phyloP scores from a whole-genome alignment of 1,284 basidiomycete genomes.

The Neonothopanus nambi region DNA sequence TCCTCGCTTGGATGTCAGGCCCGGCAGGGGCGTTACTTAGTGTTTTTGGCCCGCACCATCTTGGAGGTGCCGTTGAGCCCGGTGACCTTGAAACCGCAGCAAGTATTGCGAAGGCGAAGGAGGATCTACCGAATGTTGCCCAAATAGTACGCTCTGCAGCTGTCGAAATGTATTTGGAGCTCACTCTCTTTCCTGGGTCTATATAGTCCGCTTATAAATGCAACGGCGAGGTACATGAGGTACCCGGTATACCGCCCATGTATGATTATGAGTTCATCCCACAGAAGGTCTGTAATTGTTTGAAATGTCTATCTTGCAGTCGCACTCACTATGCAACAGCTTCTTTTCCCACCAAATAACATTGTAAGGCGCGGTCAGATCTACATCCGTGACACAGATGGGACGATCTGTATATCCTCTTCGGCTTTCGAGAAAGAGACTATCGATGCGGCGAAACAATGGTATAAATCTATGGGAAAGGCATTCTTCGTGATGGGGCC shows the following conservation, averaged over 20 bases:
- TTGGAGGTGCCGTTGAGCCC: not conserved
- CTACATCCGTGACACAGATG: conserved; percentile 9
- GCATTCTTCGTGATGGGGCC: conserved; percentile 5
- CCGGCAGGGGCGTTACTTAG: not conserved
- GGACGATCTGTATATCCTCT: conserved; percentile 6
- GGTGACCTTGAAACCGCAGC: not conserved
- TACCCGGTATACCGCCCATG: conserved; percentile 5
- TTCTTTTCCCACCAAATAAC: no score
- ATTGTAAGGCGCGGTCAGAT: not conserved
- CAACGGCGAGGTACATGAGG: not conserved
- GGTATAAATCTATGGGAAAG: conserved; percentile 5
- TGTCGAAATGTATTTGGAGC: no score
- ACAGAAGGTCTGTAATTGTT: not conserved
- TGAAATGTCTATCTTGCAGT: no score
- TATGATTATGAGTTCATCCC: conserved; percentile 2
- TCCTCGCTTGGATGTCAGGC: not conserved
- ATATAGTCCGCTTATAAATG: not conserved
- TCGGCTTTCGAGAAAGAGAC: conserved; percentile 2
- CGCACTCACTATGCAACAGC: no score
- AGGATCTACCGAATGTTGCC: not conserved
- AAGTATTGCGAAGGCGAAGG: not conserved
- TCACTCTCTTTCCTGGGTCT: not conserved
- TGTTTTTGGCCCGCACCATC: not conserved
- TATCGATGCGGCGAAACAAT: conserved; percentile 1
- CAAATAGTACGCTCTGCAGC: not conserved